Conservation (phyloP, 1,284 basidiomycete species). For the Exobasidium rhododendri region DNA sequence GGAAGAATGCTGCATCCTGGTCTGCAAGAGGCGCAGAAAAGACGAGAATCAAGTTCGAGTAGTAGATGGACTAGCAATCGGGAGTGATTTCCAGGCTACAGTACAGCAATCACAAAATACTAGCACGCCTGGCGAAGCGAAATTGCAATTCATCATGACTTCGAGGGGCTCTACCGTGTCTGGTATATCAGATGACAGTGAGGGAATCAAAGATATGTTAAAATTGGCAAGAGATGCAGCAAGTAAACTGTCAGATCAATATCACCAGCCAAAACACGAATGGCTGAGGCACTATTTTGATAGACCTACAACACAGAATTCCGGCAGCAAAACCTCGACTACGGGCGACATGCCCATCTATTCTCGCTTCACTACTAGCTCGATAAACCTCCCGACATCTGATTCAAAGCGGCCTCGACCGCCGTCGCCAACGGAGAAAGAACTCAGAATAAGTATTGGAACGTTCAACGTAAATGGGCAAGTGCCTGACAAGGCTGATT, state of each 20-base stretch:
- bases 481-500: neutral
- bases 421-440: conserved; percentile 12
- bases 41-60: conserved; percentile 4
- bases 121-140: neutral
- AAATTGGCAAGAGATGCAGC: neutral
- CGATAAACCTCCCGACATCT: neutral
- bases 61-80: conserved; percentile 12
- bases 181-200: neutral
- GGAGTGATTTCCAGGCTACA: conserved; percentile 5
- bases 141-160: conserved; percentile 1
- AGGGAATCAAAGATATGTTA: conserved; percentile 7
- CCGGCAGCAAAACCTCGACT: neutral
- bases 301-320: neutral
- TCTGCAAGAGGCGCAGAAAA: conserved; percentile 10
- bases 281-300: conserved; percentile 1
- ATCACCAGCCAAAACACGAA: conserved; percentile 4
- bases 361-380: conserved; percentile 12
- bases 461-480: conserved; percentile 19
- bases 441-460: conserved; percentile 16
- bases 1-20: conserved; percentile 11
- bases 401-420: neutral
- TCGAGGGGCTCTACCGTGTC: neutral
- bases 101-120: neutral
- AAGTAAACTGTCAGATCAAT: neutral
- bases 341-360: conserved; percentile 13